Percentiles rank a stretch among this genome's conserved stretches.
Conservation (phyloP, 2,329 filamentous ascomycete genomes). For the Neonectria neomacrospora region DNA sequence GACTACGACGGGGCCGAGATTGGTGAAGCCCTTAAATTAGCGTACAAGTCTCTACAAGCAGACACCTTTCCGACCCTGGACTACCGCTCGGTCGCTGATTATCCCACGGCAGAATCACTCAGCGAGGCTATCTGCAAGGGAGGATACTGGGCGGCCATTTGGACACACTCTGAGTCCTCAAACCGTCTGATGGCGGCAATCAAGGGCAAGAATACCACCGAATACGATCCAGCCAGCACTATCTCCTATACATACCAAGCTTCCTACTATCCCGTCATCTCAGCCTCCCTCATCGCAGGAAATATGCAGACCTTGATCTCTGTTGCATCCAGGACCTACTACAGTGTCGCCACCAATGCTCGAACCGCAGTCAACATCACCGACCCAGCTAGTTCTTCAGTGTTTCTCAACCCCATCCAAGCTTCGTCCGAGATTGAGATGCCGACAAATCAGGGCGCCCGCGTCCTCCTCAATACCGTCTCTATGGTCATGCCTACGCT, state of each 20-base stretch:
- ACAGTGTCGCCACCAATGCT: slow-evolving; percentile 38
- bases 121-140: slow-evolving; percentile 50
- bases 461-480: slow-evolving; percentile 53
- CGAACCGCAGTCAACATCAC: slow-evolving; percentile 38
- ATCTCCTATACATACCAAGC: slow-evolving; percentile 52
- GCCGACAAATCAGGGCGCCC: slow-evolving; percentile 49
- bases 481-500: slow-evolving; percentile 52
- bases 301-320: slow-evolving; percentile 46
- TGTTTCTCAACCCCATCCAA: slow-evolving; percentile 50
- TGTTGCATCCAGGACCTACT: slow-evolving; percentile 40
- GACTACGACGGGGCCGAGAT: slow-evolving; percentile 49
- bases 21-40: slow-evolving; percentile 46
- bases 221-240: slow-evolving; percentile 48
- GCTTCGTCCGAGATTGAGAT: slow-evolving; percentile 44
- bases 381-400: slow-evolving; percentile 41
- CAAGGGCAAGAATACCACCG: slow-evolving; percentile 35
- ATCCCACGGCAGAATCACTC: slow-evolving; percentile 41
- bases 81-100: slow-evolving; percentile 42
- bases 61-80: slow-evolving; percentile 48
- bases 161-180: slow-evolving; percentile 47
- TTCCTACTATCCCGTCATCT: slow-evolving; percentile 49
- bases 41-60: slow-evolving; percentile 48
- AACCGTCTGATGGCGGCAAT: slow-evolving; percentile 45
- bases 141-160: slow-evolving; percentile 53
- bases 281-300: slow-evolving; percentile 42